These are phyloP conservation scores for Termitomyces sp. DNA, from an alignment of 768 basidiomycete genomes.

Conservation along the genomic window DNA sequence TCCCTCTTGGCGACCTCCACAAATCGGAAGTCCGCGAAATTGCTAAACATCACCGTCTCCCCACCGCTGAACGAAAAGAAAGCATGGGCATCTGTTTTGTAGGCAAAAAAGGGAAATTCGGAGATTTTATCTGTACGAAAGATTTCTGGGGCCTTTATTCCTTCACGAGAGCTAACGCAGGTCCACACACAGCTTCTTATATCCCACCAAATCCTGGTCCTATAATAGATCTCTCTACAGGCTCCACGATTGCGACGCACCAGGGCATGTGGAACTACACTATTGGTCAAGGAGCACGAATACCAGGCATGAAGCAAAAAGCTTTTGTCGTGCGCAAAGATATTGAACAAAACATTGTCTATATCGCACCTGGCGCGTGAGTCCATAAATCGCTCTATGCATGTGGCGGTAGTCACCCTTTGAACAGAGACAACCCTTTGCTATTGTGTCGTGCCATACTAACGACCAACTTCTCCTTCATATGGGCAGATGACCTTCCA, in stretches of 20 bases:
- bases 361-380: constrained; percentile 73
- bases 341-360: constrained; percentile 55
- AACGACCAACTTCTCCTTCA: constrained; percentile 66
- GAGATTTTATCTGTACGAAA: constrained; percentile 64
- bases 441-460: constrained; percentile 40
- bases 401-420: neutral
- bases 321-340: constrained; percentile 81
- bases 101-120: constrained; percentile 73
- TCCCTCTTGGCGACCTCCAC: constrained; percentile 39
- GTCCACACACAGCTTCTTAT: constrained; percentile 62
- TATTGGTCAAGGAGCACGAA: constrained; percentile 73
- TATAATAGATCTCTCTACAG: constrained; percentile 57
- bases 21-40: constrained; percentile 75
- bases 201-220: constrained; percentile 65
- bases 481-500: constrained; percentile 65
- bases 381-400: constrained; percentile 16
- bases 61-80: constrained; percentile 74
- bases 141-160: neutral
- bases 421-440: constrained; percentile 53
- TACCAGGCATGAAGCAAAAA: constrained; percentile 56
- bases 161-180: neutral
- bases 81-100: constrained; percentile 97
- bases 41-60: constrained; percentile 57
- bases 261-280: constrained; percentile 82
- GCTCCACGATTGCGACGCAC: constrained; percentile 57